Conservation (phyloP, 2,329 filamentous ascomycete genomes). For the Botryotinia globosa region DNA sequence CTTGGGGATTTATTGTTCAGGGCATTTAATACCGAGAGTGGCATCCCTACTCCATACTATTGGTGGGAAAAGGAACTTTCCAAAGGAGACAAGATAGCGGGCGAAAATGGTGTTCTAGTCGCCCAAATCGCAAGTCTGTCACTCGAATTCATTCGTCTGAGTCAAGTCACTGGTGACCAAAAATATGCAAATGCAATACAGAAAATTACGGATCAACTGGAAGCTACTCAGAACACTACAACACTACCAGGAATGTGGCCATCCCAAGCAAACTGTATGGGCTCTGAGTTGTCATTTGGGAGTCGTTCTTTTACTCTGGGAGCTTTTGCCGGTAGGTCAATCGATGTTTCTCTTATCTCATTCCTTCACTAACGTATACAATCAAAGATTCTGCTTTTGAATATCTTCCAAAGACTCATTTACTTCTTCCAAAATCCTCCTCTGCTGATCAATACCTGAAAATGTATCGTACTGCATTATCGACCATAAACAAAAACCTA, state of each 20-base stretch:
- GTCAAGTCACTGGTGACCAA: conserved; percentile 56
- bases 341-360: conserved; percentile 52
- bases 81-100: not conserved
- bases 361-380: conserved; percentile 55
- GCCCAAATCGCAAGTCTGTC: conserved; percentile 58
- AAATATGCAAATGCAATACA: conserved; percentile 60
- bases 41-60: conserved; percentile 64
- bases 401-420: conserved; percentile 59
- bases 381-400: conserved; percentile 58
- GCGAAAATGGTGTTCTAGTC: conserved; percentile 45
- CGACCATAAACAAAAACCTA: conserved; percentile 43
- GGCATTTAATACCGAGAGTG: conserved; percentile 70
- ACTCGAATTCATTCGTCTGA: conserved; percentile 60
- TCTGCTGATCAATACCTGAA: conserved; percentile 37
- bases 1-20: conserved; percentile 70
- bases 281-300: conserved; percentile 40
- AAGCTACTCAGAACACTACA: conserved; percentile 50
- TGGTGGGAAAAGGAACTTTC: conserved; percentile 1
- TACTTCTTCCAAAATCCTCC: conserved; percentile 32
- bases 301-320: conserved; percentile 57
- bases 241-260: conserved; percentile 61
- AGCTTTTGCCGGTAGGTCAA: conserved; percentile 50
- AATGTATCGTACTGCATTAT: conserved; percentile 45
- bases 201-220: conserved; percentile 54
- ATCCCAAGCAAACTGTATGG: conserved; percentile 49